A percentile compares a stretch with the other conserved stretches of the same genome.
Conservation (phyloP, 805 yeast genomes). For the Metschnikowia reukaufii region DNA sequence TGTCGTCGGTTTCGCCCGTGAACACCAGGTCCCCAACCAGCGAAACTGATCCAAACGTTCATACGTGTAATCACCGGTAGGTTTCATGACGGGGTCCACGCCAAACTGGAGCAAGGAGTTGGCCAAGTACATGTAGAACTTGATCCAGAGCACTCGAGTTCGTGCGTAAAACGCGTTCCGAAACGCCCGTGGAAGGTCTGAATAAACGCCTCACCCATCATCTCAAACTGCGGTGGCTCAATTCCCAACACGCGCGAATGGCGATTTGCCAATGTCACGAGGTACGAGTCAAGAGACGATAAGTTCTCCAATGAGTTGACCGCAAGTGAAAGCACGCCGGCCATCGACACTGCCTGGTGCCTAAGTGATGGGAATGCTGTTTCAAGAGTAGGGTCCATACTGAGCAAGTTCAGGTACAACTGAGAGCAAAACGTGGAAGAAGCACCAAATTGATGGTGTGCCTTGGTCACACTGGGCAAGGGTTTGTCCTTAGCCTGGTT, state of each 20-base stretch:
- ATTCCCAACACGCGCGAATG: slow-evolving; percentile 76
- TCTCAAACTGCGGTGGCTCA: slow-evolving; percentile 63
- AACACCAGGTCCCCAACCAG: slow-evolving; percentile 11
- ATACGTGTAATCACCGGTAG: slow-evolving; percentile 7
- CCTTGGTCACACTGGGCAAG: slow-evolving; percentile 11
- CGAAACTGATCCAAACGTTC: not conserved
- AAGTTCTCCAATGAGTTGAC: slow-evolving; percentile 64
- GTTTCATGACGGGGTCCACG: slow-evolving; percentile 45
- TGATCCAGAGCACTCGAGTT: slow-evolving; percentile 71
- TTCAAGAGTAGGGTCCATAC: slow-evolving; percentile 61
- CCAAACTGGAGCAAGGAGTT: slow-evolving; percentile 65
- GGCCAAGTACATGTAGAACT: slow-evolving; percentile 65
- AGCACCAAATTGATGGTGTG: slow-evolving; percentile 24
- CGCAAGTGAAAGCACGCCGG: slow-evolving; percentile 72
- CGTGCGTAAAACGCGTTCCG: slow-evolving; percentile 51
- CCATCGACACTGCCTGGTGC: slow-evolving; percentile 79
- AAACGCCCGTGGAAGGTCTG: slow-evolving; percentile 69
- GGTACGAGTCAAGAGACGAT: slow-evolving; percentile 54
- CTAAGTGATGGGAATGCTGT: slow-evolving; percentile 68
- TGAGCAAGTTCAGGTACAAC: slow-evolving; percentile 66
- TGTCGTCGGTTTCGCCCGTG: slow-evolving; percentile 11
- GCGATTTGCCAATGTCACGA: slow-evolving; percentile 65
- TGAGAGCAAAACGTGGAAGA: slow-evolving; percentile 70
- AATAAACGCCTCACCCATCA: slow-evolving; percentile 72
- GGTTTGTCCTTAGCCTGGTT: slow-evolving; percentile 12